These are phyloP conservation scores for Garcia nutans DNA, from an alignment of 345 rosid genomes.

Conservation along the genomic window DNA sequence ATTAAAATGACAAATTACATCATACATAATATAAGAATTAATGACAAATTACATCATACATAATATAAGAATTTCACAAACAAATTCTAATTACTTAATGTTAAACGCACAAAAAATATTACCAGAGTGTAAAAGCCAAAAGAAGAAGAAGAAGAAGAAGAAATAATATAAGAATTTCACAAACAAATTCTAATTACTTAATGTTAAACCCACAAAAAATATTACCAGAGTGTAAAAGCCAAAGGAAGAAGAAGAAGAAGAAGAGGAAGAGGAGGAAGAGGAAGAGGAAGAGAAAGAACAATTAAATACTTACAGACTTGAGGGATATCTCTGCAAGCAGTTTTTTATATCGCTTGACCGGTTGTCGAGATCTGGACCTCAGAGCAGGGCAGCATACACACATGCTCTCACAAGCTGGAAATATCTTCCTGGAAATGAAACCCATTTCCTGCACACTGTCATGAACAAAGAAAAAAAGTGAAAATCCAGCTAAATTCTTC, in stretches of 20 bases:
- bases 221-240: background rate
- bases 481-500: constrained; percentile 2
- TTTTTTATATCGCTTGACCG: constrained; percentile 94
- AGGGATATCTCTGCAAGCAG: constrained; percentile 91
- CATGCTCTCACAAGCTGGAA: constrained; percentile 96
- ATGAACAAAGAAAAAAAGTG: constrained; percentile 1
- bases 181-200: too few relatives aligned
- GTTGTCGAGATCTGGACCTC: constrained; percentile 96
- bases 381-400: constrained; percentile 97
- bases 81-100: too few relatives aligned
- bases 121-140: too few relatives aligned
- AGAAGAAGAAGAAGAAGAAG: too few relatives aligned
- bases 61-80: too few relatives aligned
- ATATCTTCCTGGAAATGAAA: constrained; percentile 76
- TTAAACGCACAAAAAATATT: too few relatives aligned
- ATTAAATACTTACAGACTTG: constrained; percentile 63
- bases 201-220: too few relatives aligned
- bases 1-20: background rate
- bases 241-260: too few relatives aligned
- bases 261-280: too few relatives aligned
- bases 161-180: too few relatives aligned
- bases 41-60: too few relatives aligned
- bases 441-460: constrained; percentile 60
- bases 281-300: background rate
- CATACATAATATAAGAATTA: too few relatives aligned